phyloP scores from a whole-genome alignment of 768 basidiomycete genomes.

The Suillus bovinus region DNA sequence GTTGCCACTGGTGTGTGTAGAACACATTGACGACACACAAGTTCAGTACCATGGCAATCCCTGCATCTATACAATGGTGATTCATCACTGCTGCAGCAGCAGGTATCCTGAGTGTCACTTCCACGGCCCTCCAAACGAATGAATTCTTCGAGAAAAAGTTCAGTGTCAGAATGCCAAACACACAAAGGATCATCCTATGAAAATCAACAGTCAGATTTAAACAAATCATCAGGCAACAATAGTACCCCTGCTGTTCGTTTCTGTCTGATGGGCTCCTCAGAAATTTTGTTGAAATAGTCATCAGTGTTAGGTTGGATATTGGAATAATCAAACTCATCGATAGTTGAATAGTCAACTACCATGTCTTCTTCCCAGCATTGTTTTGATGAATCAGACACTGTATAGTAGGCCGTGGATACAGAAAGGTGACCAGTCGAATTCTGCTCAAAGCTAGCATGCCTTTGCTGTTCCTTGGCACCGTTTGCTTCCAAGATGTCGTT shows the following conservation, averaged over 20 bases:
- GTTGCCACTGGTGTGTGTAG: constrained; percentile 10
- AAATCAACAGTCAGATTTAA: not conserved
- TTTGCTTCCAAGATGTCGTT: not conserved
- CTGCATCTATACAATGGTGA: constrained; percentile 12
- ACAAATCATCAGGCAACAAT: not conserved
- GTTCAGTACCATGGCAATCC: constrained; percentile 13
- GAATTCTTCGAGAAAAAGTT: constrained; percentile 19
- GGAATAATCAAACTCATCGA: not conserved
- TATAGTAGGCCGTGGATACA: not conserved
- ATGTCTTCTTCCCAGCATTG: not conserved
- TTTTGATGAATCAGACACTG: not conserved
- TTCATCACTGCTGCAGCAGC: not conserved
- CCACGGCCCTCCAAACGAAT: constrained; percentile 15
- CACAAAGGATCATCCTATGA: not conserved
- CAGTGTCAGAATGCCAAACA: not conserved
- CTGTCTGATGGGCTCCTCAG: not conserved
- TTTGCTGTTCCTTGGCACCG: not conserved
- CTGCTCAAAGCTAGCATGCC: not conserved
- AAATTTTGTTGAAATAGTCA: not conserved
- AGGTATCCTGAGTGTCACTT: not conserved
- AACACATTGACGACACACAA: constrained; percentile 14
- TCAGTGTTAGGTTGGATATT: not conserved
- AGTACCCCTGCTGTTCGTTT: not conserved
- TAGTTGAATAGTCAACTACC: not conserved
- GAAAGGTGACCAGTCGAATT: not conserved